Conservation (phyloP, 164 flowering plant genomes). For the Tetracentron sinense region DNA sequence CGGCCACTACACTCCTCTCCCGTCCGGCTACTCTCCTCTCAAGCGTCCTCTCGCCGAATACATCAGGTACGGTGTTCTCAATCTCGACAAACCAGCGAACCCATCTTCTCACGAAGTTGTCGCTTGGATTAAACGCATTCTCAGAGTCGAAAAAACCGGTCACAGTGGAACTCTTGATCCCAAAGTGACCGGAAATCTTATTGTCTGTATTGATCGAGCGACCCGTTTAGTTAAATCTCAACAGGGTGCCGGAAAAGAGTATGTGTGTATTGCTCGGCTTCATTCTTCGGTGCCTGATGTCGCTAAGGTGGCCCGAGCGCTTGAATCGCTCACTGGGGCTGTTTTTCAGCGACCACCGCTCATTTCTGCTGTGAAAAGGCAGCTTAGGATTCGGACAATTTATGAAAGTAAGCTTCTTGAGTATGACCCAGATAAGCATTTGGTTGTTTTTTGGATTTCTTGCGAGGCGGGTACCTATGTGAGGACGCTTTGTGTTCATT, state of each 20-base stretch:
- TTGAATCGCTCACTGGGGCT: slow-evolving; percentile 68
- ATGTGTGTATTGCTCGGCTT: slow-evolving; percentile 67
- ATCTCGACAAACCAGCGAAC: slow-evolving; percentile 79
- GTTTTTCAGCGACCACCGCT: slow-evolving; percentile 70
- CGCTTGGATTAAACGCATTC: slow-evolving; percentile 74
- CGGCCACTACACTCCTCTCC: slow-evolving; percentile 75
- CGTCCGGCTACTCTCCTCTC: slow-evolving; percentile 62
- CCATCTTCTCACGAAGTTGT: slow-evolving; percentile 83
- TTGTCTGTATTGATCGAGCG: slow-evolving; percentile 74
- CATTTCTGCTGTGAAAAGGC: slow-evolving; percentile 72
- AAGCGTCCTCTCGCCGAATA: slow-evolving; percentile 67
- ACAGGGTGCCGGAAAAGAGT: slow-evolving; percentile 84
- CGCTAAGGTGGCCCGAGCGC: slow-evolving; percentile 57
- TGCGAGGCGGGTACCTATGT: slow-evolving; percentile 87
- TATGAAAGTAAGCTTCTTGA: slow-evolving; percentile 77
- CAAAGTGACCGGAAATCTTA: slow-evolving; percentile 71
- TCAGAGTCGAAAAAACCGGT: slow-evolving; percentile 65
- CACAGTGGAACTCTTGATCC: slow-evolving; percentile 86
- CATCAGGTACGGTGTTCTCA: slow-evolving; percentile 61
- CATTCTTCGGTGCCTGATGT: slow-evolving; percentile 60
- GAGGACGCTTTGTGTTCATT: slow-evolving; percentile 71
- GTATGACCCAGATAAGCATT: slow-evolving; percentile 57
- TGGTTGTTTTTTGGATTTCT: slow-evolving; percentile 78
- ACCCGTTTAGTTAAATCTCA: slow-evolving; percentile 76
- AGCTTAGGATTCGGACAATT: slow-evolving; percentile 67